A percentile compares a stretch with the other conserved stretches of the same genome.
Conservation (phyloP, 768 basidiomycete genomes). For the Omphalotus guepiniiformis region DNA sequence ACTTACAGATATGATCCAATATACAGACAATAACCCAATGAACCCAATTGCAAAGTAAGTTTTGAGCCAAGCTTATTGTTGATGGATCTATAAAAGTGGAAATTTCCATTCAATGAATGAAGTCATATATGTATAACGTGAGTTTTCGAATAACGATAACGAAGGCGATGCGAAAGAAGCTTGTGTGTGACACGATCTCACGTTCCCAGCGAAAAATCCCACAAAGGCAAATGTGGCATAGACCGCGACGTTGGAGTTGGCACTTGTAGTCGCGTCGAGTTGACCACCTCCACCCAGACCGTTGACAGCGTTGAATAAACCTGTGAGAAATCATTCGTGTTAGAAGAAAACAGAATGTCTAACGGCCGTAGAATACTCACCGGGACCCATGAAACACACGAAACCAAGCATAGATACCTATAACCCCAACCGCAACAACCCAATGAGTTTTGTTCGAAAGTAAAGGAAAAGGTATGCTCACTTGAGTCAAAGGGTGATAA, state of each 20-base stretch:
- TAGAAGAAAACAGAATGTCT: constrained; percentile 13
- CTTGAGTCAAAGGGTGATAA: constrained; percentile 54
- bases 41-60: constrained; percentile 70
- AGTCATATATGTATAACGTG: neutral
- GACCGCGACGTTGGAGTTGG: constrained; percentile 66
- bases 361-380: constrained; percentile 26
- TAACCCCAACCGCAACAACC: neutral
- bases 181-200: too few species aligned
- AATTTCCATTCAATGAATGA: neutral
- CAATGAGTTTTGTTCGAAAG: neutral
- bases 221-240: constrained; percentile 61
- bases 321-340: constrained; percentile 21
- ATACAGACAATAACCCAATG: constrained; percentile 71
- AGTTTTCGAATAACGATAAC: neutral
- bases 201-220: constrained; percentile 72
- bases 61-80: constrained; percentile 81
- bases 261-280: constrained; percentile 57
- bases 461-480: constrained; percentile 11
- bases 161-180: neutral
- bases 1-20: constrained; percentile 69
- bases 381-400: constrained; percentile 63
- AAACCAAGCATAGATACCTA: constrained; percentile 59
- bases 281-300: constrained; percentile 81
- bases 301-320: constrained; percentile 76
- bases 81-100: constrained; percentile 45